Percentiles rank a stretch among this genome's conserved stretches.
Evolutionary conservation across 2,329 filamentous ascomycete species (phyloP).

Genomic region (Aspergillus arachidicola): DNA sequence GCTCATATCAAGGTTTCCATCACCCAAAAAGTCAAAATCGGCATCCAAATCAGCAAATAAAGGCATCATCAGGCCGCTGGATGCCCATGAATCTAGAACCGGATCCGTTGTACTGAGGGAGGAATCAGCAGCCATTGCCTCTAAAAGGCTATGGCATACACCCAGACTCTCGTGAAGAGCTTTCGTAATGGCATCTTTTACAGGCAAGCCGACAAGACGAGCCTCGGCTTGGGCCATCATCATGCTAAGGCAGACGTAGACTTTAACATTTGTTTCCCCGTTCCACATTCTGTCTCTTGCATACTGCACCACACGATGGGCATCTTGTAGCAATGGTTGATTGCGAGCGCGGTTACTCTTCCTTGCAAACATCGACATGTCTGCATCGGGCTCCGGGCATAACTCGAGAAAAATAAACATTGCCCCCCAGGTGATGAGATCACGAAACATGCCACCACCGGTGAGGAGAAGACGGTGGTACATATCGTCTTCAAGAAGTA

Average conservation of each 20-base stretch:
- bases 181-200: slow-evolving; percentile 7
- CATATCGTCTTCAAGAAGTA: slow-evolving; percentile 25
- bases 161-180: slow-evolving; percentile 8
- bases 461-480: slow-evolving; percentile 27
- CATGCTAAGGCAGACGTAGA: slow-evolving; percentile 32
- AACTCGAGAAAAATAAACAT: slow-evolving; percentile 26
- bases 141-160: slow-evolving; percentile 7
- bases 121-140: background rate
- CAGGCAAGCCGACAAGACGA: slow-evolving; percentile 10
- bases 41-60: background rate
- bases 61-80: background rate
- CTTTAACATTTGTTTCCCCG: slow-evolving; percentile 38
- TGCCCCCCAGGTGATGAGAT: slow-evolving; percentile 28
- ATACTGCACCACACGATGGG: slow-evolving; percentile 23
- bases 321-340: slow-evolving; percentile 20
- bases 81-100: background rate
- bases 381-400: slow-evolving; percentile 8
- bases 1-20: background rate
- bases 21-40: background rate
- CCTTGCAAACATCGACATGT: slow-evolving; percentile 15
- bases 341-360: slow-evolving; percentile 14
- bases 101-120: background rate
- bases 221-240: slow-evolving; percentile 26
- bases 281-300: slow-evolving; percentile 27
- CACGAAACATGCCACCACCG: slow-evolving; percentile 34